Percentiles rank a stretch among this genome's conserved stretches.
Conservation (phyloP, 345 rosid species). For the Citrus trifoliata region DNA sequence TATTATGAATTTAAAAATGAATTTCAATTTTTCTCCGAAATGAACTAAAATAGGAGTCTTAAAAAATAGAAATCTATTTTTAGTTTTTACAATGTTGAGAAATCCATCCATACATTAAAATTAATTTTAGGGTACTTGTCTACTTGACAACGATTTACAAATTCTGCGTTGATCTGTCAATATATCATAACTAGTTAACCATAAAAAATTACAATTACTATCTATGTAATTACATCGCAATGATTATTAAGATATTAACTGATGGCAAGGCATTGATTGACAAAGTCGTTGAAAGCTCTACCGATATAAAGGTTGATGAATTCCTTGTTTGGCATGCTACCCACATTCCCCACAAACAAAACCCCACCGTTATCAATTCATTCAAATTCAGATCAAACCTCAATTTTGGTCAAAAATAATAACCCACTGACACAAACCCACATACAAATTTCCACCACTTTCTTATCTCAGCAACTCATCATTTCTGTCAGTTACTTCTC, state of each 20-base stretch:
- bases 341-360: background rate
- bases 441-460: background rate
- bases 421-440: background rate
- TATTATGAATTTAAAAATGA: too few species aligned
- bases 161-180: too few species aligned
- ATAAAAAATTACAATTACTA: background rate
- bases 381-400: background rate
- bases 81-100: too few species aligned
- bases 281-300: background rate
- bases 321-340: background rate
- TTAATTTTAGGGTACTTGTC: too few species aligned
- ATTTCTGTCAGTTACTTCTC: background rate
- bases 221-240: background rate
- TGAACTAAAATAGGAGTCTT: too few species aligned
- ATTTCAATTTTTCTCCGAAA: too few species aligned
- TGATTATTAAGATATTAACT: background rate
- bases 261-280: background rate
- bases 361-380: background rate
- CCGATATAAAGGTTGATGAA: background rate
- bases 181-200: too few species aligned
- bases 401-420: background rate
- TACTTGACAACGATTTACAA: too few species aligned
- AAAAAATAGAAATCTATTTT: too few species aligned
- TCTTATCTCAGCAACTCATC: background rate
- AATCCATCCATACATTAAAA: too few species aligned